These are phyloP conservation scores for Phlyctochytrium bullatum DNA, from an alignment of 192 early-diverging fungal genomes.

Conservation along the genomic window DNA sequence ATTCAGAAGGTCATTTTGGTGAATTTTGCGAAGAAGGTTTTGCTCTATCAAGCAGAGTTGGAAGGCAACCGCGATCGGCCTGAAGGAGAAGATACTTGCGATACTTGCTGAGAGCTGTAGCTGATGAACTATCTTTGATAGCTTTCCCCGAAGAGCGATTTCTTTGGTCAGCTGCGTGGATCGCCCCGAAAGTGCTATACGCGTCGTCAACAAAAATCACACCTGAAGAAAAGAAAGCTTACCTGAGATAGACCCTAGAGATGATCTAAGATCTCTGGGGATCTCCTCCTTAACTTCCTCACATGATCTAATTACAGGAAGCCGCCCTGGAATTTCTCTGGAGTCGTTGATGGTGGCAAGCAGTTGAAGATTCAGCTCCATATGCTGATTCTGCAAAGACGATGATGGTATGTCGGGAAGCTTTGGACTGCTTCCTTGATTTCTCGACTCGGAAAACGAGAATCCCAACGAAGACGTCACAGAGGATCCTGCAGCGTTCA, in stretches of 20 bases:
- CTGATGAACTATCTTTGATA: conserved; percentile 18
- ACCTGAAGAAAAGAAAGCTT: neutral
- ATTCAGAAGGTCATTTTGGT: conserved; percentile 51
- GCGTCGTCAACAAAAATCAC: neutral
- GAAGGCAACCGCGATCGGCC: conserved; percentile 63
- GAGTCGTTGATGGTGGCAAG: conserved; percentile 7
- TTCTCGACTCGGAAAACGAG: too few relatives aligned
- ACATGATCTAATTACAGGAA: neutral
- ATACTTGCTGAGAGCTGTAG: conserved; percentile 17
- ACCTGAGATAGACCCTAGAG: neutral
- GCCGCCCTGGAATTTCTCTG: neutral
- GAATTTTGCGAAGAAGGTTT: conserved; percentile 62
- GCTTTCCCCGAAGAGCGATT: conserved; percentile 15
- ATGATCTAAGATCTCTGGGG: too few relatives aligned
- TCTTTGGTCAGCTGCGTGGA: too few relatives aligned
- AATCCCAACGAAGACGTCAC: too few relatives aligned
- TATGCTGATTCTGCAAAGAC: conserved; percentile 13
- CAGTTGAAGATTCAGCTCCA: conserved; percentile 20
- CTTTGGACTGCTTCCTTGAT: conserved; percentile 8
- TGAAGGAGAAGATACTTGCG: conserved; percentile 52
- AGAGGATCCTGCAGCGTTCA: too few relatives aligned
- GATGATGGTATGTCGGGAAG: conserved; percentile 26
- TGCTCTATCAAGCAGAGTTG: conserved; percentile 71
- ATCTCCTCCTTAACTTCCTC: neutral
- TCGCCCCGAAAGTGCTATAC: too few relatives aligned